These are phyloP conservation scores for Sugiyamaella sp. DNA, from an alignment of 1,139 yeast species.

Conservation along the genomic window DNA sequence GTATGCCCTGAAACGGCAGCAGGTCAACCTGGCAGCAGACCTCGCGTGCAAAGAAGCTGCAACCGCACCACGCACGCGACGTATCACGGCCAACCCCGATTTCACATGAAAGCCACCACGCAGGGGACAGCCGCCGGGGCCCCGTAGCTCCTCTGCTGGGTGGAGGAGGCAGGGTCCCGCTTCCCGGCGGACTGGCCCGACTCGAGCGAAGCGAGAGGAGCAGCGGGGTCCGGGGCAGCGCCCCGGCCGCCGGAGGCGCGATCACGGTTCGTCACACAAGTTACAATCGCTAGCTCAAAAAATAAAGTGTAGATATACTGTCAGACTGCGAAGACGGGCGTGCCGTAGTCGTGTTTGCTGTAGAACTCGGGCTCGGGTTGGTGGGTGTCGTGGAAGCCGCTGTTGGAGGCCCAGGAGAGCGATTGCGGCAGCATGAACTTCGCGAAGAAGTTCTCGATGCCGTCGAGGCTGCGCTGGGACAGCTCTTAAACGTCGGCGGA, in stretches of 20 bases:
- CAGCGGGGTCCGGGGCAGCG: too few relatives aligned
- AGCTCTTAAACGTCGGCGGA: slow-evolving; percentile 39
- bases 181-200: too few relatives aligned
- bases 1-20: too few relatives aligned
- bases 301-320: neutral
- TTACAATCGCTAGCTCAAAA: neutral
- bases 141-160: too few relatives aligned
- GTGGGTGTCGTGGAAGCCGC: slow-evolving; percentile 17
- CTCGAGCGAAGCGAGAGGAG: too few relatives aligned
- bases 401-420: slow-evolving; percentile 26
- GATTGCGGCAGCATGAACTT: slow-evolving; percentile 36
- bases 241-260: slow-evolving; percentile 1
- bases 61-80: neutral
- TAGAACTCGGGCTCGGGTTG: slow-evolving; percentile 26
- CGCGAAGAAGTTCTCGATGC: slow-evolving; percentile 36
- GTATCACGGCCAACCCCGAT: neutral
- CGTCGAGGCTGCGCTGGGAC: slow-evolving; percentile 32
- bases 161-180: too few relatives aligned
- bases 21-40: too few relatives aligned
- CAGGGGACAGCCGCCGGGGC: too few relatives aligned
- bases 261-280: too few relatives aligned
- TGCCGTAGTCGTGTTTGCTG: slow-evolving; percentile 26
- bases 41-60: neutral
- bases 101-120: neutral
- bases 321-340: slow-evolving; percentile 27